A percentile compares a stretch with the other conserved stretches of the same genome.
Conservation (phyloP, 441 rosid genomes). For the Macaranga tanarius region DNA sequence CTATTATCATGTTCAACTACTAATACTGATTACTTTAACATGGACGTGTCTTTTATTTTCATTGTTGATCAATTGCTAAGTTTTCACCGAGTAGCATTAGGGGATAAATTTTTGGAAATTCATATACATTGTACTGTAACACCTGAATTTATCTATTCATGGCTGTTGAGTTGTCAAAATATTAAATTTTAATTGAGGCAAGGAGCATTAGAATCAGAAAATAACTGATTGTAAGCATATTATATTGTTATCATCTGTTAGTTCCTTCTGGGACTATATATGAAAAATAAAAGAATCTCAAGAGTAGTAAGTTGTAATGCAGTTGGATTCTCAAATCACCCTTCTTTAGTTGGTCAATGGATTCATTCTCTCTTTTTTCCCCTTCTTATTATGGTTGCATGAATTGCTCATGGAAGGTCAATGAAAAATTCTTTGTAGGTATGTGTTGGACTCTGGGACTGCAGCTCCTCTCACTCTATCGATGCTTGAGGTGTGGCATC, state of each 20-base stretch:
- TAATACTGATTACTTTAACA: neutral
- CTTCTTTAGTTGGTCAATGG: neutral
- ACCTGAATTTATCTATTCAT: neutral
- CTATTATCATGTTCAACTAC: neutral
- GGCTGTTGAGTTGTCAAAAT: neutral
- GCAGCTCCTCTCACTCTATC: slow-evolving; percentile 98
- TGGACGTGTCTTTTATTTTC: neutral
- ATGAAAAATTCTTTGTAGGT: slow-evolving; percentile 50
- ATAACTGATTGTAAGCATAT: slow-evolving; percentile 2
- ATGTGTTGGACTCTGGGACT: slow-evolving; percentile 90
- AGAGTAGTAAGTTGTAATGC: neutral
- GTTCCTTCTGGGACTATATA: neutral
- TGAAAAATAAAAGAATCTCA: neutral
- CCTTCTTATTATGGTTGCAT: slow-evolving; percentile 8
- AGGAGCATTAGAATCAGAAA: neutral
- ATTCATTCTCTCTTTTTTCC: neutral
- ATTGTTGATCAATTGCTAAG: neutral
- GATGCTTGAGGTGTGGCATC: slow-evolving; percentile 83
- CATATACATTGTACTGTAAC: neutral
- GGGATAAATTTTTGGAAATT: neutral
- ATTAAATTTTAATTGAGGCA: slow-evolving; percentile 10
- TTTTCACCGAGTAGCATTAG: neutral
- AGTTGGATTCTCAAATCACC: neutral
- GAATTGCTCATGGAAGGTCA: slow-evolving; percentile 13
- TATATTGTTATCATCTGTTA: neutral